Percentiles rank a stretch among this genome's conserved stretches.
phyloP scores from a whole-genome alignment of 106 monocot genomes.

The Alisma plantagoaquatica region DNA sequence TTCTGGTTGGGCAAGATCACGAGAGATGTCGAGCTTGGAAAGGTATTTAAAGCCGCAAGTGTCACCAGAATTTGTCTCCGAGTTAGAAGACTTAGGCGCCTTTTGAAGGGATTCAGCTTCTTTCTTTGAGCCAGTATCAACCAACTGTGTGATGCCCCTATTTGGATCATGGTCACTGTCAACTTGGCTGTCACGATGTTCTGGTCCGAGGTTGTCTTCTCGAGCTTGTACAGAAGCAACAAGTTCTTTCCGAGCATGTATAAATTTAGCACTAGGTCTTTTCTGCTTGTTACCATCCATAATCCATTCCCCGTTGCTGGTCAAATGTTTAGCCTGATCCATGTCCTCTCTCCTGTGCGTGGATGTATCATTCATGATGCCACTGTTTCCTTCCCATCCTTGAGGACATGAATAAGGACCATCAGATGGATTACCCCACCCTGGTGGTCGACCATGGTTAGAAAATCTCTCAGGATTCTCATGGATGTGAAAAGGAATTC shows the following conservation, averaged over 20 bases:
- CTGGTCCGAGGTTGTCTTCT: slow-evolving; percentile 3
- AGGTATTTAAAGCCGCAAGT: slow-evolving; percentile 23
- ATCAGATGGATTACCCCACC: slow-evolving; percentile 53
- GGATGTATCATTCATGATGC: slow-evolving; percentile 41
- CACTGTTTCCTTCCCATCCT: slow-evolving; percentile 52
- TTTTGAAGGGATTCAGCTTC: neutral
- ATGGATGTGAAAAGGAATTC: slow-evolving; percentile 57
- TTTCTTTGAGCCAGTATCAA: neutral
- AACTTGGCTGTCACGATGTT: neutral
- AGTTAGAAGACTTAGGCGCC: slow-evolving; percentile 11
- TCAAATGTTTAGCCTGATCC: slow-evolving; percentile 44
- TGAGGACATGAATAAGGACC: slow-evolving; percentile 44
- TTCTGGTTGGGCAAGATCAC: slow-evolving; percentile 29
- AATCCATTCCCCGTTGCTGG: slow-evolving; percentile 34
- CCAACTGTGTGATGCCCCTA: neutral
- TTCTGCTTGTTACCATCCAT: slow-evolving; percentile 29
- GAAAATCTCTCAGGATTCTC: slow-evolving; percentile 54
- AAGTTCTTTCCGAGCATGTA: slow-evolving; percentile 13
- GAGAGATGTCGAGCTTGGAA: slow-evolving; percentile 38
- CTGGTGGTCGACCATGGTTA: slow-evolving; percentile 49
- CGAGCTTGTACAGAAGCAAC: slow-evolving; percentile 17
- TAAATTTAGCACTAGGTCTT: slow-evolving; percentile 25
- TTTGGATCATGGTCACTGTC: slow-evolving; percentile 8
- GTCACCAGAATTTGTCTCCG: slow-evolving; percentile 4
- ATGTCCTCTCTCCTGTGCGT: slow-evolving; percentile 43